These are phyloP conservation scores for Clonostachys rhizophaga DNA, from an alignment of 2,329 filamentous ascomycete genomes.

Conservation along the genomic window DNA sequence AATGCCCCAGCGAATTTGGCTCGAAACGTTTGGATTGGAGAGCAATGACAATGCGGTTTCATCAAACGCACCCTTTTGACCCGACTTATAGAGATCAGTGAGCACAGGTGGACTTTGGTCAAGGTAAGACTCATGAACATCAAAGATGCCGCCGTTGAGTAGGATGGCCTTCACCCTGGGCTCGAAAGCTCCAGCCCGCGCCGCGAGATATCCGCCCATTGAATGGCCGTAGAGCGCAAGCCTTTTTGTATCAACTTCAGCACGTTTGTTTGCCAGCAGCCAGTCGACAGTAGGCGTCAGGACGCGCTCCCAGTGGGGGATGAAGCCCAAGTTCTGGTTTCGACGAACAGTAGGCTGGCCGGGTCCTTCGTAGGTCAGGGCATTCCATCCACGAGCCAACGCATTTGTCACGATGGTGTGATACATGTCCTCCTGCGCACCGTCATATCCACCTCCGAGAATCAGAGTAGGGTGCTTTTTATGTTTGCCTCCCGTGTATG, in stretches of 20 bases:
- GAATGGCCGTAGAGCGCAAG: constrained; percentile 31
- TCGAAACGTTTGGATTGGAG: constrained; percentile 2
- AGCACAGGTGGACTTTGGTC: constrained; percentile 4
- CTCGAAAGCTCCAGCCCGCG: constrained; percentile 36
- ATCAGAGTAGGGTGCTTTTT: constrained; percentile 27
- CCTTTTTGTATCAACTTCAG: constrained; percentile 6
- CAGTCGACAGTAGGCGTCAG: constrained; percentile 34
- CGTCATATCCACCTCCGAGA: constrained; percentile 36
- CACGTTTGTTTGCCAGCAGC: constrained; percentile 6
- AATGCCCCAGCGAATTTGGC: constrained; percentile 12
- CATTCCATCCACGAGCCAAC: constrained; percentile 32
- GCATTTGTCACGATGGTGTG: constrained; percentile 25
- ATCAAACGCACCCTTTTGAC: constrained; percentile 11
- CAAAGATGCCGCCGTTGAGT: constrained; percentile 30
- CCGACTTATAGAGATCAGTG: constrained; percentile 5
- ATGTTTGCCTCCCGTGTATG: constrained; percentile 2
- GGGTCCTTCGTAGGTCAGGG: constrained; percentile 38
- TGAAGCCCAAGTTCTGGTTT: constrained; percentile 35
- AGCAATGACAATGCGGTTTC: constrained; percentile 3
- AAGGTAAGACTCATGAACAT: constrained; percentile 6
- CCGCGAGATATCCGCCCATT: constrained; percentile 31
- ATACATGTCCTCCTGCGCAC: constrained; percentile 34
- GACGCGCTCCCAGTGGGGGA: constrained; percentile 34
- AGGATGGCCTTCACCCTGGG: constrained; percentile 32
- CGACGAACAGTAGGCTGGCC: constrained; percentile 35